Conservation (phyloP, 352 stramenopile species). For the Plasmopara viticola region DNA sequence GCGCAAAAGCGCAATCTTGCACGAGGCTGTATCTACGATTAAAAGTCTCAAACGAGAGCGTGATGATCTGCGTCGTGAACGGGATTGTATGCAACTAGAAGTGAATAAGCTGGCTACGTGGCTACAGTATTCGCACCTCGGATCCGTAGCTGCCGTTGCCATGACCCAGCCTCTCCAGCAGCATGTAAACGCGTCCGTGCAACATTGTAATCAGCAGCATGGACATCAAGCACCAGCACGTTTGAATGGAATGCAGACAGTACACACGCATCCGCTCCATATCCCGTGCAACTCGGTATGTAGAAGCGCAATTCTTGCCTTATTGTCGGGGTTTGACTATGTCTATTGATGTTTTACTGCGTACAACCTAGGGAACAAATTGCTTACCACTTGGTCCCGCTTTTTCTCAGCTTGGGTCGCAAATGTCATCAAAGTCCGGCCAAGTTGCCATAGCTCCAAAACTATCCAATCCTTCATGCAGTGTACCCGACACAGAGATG, state of each 20-base stretch:
- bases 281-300: conserved; percentile 32
- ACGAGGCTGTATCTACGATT: conserved; percentile 62
- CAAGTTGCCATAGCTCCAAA: conserved; percentile 36
- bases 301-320: background rate
- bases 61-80: conserved; percentile 51
- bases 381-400: conserved; percentile 45
- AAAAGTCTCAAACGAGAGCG: conserved; percentile 55
- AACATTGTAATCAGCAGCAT: conserved; percentile 12
- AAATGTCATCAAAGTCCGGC: conserved; percentile 13
- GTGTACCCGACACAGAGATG: conserved; percentile 21
- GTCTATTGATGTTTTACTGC: conserved; percentile 13
- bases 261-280: conserved; percentile 32
- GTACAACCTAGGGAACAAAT: conserved; percentile 20
- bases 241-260: conserved; percentile 21
- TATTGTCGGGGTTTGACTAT: conserved; percentile 1
- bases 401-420: conserved; percentile 26
- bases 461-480: conserved; percentile 12
- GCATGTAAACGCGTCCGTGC: conserved; percentile 22
- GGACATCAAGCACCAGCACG: conserved; percentile 17
- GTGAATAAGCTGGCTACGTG: conserved; percentile 59
- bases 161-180: conserved; percentile 34
- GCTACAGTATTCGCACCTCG: conserved; percentile 58
- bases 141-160: conserved; percentile 34
- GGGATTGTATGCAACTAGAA: conserved; percentile 59
- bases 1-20: conserved; percentile 64